Evolutionary conservation across 176 grass and related monocot genomes (phyloP), one percentile per base, ranked within the genome.

Genomic region (Carex littledalei): DNA sequence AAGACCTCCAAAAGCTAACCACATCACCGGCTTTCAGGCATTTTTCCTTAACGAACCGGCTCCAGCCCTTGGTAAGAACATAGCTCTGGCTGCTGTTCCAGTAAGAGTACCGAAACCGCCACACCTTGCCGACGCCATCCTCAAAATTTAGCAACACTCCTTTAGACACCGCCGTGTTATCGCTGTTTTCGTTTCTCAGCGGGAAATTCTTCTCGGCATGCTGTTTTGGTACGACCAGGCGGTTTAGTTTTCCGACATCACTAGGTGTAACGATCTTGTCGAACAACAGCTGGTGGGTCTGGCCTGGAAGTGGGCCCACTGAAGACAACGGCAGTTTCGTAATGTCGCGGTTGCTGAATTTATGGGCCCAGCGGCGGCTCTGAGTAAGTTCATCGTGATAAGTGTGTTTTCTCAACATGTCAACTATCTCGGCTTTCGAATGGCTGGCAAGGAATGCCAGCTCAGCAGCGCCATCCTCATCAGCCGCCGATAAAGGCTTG

Each of bases 401-500:
- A 63, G 94, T 97, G 91, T 97, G 91, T 86, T 97, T 97, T 0
- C 91, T 87, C 0, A 97, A 85, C 91, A 97, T 97, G 81, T 97
- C 91, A 0, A 97, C 94, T 80, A 97, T 84, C 91, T 97, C 91
- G 0, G 86, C 53, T 84, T 91, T 97, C 52, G 91, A 94, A 87
- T 91, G 91, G 70, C 84, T 80, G 0, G 79, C 80, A 7, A 97
- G 89, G 86, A 97, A 97, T 1, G 66, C 32, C 6, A 90, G 71
- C 86, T 90, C 91, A 49, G 67, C 11, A 5, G 73, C 55, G 16
- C 43, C 84, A 18, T 63, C 59, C 37, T 31, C 65, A 52, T 87
- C 59, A 8, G 41, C 62, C 14, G 69, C 84, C 0, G 84, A 86
- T 16, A 90, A 66, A 4, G 81, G 87, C 81, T 70, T 49, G 87